These are phyloP conservation scores for Isatis lusitanica DNA, from an alignment of 441 rosid species.

Conservation along the genomic window DNA sequence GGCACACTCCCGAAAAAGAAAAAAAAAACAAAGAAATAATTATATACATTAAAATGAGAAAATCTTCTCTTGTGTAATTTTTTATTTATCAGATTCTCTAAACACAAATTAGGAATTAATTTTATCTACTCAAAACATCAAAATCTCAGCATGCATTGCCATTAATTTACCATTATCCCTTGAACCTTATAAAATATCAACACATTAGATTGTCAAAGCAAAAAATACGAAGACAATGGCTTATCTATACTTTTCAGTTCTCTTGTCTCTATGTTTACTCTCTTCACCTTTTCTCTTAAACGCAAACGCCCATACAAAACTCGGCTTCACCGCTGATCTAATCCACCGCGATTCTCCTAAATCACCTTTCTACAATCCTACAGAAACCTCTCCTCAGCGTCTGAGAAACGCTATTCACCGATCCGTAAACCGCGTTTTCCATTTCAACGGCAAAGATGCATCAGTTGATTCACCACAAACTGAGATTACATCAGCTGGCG, in stretches of 20 bases:
- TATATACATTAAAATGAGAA: background rate
- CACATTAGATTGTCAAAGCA: background rate
- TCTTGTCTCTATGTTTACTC: conserved; percentile 5
- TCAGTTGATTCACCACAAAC: conserved; percentile 13
- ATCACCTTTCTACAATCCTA: conserved; percentile 40
- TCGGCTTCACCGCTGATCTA: conserved; percentile 4
- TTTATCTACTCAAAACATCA: background rate
- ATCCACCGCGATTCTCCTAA: conserved; percentile 26
- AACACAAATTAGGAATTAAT: background rate
- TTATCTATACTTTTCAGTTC: background rate
- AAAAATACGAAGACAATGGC: conserved; percentile 2
- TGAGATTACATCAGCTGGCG: background rate
- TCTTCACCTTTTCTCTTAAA: conserved; percentile 16
- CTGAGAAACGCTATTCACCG: conserved; percentile 33
- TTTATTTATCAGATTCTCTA: background rate
- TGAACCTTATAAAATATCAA: conserved; percentile 5
- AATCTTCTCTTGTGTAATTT: background rate
- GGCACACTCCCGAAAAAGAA: no score
- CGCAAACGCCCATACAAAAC: conserved; percentile 10
- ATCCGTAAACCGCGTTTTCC: conserved; percentile 31
- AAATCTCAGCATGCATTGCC: background rate
- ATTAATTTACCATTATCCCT: background rate
- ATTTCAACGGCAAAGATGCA: background rate
- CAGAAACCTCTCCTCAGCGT: conserved; percentile 35
- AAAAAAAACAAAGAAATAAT: no score